These are phyloP conservation scores for Allium sativum DNA, from an alignment of 106 monocot genomes.

Conservation along the genomic window DNA sequence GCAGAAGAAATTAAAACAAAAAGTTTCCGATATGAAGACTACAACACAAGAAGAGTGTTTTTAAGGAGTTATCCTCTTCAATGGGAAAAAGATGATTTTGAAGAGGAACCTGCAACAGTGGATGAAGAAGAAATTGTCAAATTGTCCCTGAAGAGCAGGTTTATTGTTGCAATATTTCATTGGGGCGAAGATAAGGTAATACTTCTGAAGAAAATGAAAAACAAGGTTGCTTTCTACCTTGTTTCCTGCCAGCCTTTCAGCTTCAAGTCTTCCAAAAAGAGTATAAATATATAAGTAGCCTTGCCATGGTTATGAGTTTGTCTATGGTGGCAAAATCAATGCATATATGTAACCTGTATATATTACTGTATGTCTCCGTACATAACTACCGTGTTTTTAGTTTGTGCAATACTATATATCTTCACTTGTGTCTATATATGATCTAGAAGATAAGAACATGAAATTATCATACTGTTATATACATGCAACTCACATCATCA, in stretches of 20 bases:
- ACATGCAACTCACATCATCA: slow-evolving; percentile 11
- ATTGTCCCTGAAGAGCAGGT: slow-evolving; percentile 13
- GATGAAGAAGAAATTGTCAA: slow-evolving; percentile 2
- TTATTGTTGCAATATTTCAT: slow-evolving; percentile 23
- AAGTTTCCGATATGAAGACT: slow-evolving; percentile 62
- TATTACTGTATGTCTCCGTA: no score
- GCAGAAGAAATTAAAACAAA: slow-evolving; percentile 27
- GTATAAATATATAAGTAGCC: slow-evolving; percentile 8
- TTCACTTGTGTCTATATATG: neutral
- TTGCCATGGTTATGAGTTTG: no score
- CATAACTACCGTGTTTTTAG: neutral
- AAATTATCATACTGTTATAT: no score
- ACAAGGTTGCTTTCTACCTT: slow-evolving; percentile 36
- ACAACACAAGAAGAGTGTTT: slow-evolving; percentile 50
- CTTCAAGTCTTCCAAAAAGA: slow-evolving; percentile 26
- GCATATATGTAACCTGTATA: no score
- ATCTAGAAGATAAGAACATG: no score
- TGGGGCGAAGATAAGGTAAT: slow-evolving; percentile 51
- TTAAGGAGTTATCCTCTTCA: slow-evolving; percentile 73
- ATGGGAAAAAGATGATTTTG: slow-evolving; percentile 19
- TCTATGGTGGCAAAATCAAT: no score
- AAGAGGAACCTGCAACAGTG: slow-evolving; percentile 1
- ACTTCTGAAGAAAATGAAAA: slow-evolving; percentile 38
- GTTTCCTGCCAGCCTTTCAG: slow-evolving; percentile 41
- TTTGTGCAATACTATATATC: neutral